These are phyloP conservation scores for Ophiostoma sp. DNA, from an alignment of 2,329 filamentous ascomycete genomes.

Conservation along the genomic window DNA sequence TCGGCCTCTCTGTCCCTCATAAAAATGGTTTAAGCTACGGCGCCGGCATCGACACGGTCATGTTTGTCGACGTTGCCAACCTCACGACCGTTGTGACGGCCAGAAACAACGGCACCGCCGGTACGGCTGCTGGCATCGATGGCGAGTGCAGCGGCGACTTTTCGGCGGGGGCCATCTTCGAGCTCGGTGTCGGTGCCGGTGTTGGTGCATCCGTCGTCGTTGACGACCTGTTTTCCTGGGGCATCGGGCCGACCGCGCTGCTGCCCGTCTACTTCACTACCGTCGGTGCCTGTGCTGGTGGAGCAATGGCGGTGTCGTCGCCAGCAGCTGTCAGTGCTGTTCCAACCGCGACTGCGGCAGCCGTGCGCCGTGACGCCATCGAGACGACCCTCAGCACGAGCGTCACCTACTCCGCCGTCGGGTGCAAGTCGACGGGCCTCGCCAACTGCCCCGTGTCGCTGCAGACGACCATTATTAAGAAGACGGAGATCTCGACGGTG, in stretches of 20 bases:
- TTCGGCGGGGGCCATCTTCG: background rate
- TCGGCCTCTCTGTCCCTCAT: background rate
- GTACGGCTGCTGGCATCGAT: background rate
- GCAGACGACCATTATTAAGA: conserved; percentile 38
- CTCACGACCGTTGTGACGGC: background rate
- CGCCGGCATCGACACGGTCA: background rate
- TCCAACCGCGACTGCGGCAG: background rate
- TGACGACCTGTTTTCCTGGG: background rate
- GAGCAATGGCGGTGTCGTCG: background rate
- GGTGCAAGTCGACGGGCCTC: conserved; percentile 40
- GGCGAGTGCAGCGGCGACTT: background rate
- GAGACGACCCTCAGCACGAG: conserved; percentile 37
- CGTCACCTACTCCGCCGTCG: conserved; percentile 41
- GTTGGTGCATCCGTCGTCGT: background rate
- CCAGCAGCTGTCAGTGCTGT: background rate
- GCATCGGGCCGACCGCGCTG: background rate
- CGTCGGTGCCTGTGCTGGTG: background rate
- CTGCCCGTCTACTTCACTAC: background rate
- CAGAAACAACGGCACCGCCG: conserved; percentile 25
- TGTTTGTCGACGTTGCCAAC: background rate
- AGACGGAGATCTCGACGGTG: conserved; percentile 35
- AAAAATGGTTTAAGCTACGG: background rate
- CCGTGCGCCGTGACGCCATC: background rate
- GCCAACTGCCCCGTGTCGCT: conserved; percentile 47
- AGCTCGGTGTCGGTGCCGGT: conserved; percentile 25